Percentiles rank a stretch among this genome's conserved stretches.
Evolutionary conservation across 257 asterid species (phyloP).

Genomic region (Solanum pinnatisectum): DNA sequence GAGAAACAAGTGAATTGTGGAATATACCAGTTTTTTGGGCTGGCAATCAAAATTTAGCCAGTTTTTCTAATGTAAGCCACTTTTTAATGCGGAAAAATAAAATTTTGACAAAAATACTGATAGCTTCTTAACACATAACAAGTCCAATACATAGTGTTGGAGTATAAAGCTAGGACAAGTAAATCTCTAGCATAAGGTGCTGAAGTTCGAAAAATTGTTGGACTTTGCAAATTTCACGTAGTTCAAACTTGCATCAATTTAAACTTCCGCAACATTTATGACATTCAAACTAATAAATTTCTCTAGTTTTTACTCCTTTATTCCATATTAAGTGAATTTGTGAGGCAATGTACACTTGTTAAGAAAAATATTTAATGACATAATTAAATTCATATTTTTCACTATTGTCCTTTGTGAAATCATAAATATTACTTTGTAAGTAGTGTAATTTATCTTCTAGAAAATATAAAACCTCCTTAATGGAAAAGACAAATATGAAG

Average conservation of each 20-base stretch:
- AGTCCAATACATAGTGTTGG: neutral
- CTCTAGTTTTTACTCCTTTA: neutral
- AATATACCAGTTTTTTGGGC: neutral
- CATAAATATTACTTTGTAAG: neutral
- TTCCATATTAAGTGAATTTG: neutral
- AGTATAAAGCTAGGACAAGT: neutral
- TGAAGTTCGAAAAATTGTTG: neutral
- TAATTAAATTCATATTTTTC: too few relatives aligned
- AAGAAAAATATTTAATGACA: neutral
- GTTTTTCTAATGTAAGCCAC: neutral
- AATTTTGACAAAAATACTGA: neutral
- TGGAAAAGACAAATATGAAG: too few relatives aligned
- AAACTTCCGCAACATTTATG: neutral
- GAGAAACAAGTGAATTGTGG: neutral
- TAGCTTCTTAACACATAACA: neutral
- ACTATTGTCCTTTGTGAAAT: too few relatives aligned
- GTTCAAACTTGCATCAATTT: neutral
- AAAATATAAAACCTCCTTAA: neutral
- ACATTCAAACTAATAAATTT: neutral
- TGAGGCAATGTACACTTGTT: neutral
- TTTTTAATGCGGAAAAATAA: neutral
- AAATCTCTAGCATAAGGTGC: neutral
- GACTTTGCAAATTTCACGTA: accelerated
- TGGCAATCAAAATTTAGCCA: neutral
- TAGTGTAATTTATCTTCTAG: accelerated